These are phyloP conservation scores for Coffea humblotiana DNA, from an alignment of 305 asterid genomes.

Conservation along the genomic window DNA sequence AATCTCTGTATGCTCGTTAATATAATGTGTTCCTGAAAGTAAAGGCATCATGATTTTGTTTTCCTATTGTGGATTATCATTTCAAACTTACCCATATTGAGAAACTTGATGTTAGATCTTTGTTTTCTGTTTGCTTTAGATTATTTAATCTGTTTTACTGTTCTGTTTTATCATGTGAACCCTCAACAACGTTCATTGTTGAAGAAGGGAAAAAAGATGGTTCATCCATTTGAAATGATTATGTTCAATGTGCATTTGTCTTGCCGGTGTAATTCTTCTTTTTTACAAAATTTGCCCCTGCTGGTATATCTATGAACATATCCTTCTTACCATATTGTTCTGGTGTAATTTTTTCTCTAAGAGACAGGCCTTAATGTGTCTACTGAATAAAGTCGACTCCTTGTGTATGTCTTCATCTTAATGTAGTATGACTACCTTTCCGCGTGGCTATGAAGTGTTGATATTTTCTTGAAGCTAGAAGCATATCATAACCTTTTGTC, in stretches of 20 bases:
- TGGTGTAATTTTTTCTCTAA: neutral
- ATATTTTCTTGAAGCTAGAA: neutral
- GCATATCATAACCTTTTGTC: constrained; percentile 12
- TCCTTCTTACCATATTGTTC: neutral
- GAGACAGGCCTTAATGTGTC: neutral
- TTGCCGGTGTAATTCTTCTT: neutral
- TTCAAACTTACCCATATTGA: neutral
- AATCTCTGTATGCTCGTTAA: neutral
- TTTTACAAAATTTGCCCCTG: neutral
- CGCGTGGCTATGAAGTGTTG: neutral
- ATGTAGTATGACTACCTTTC: neutral
- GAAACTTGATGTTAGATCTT: neutral
- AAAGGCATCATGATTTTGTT: neutral
- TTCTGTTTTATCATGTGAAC: neutral
- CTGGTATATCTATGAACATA: neutral
- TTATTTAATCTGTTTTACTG: neutral
- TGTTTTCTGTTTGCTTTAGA: neutral
- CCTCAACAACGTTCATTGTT: neutral
- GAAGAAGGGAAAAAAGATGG: neutral
- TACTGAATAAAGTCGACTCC: neutral
- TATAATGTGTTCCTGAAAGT: neutral
- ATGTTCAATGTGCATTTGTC: neutral
- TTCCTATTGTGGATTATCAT: neutral
- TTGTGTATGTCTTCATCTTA: neutral
- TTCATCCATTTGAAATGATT: neutral